These are phyloP conservation scores for Paramecium sonneborni DNA, from an alignment of 73 alveolate species.

Conservation along the genomic window DNA sequence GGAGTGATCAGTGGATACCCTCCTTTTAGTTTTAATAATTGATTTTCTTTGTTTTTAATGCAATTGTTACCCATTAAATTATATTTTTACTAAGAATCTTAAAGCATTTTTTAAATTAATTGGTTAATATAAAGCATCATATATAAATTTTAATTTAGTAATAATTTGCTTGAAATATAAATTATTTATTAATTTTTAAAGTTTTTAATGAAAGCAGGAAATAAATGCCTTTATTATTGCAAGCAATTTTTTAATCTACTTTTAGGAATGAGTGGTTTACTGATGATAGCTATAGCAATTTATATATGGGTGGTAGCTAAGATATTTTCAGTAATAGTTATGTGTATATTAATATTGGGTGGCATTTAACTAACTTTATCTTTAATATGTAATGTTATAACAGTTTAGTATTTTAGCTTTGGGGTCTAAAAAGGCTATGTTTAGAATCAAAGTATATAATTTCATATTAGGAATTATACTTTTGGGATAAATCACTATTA, in stretches of 20 bases:
- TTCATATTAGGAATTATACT: not conserved
- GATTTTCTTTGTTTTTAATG: not conserved
- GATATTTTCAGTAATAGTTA: not conserved
- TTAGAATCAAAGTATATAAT: not conserved
- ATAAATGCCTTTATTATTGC: slow-evolving; percentile 4
- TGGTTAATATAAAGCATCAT: not conserved
- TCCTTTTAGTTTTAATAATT: not conserved
- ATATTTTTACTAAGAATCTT: not conserved
- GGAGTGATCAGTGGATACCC: not conserved
- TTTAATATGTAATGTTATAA: not conserved
- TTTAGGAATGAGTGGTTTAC: not conserved
- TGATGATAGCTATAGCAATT: not conserved
- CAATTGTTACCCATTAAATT: not conserved
- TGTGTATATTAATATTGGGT: not conserved
- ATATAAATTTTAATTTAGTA: not conserved
- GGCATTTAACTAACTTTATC: not conserved
- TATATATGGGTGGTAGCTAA: slow-evolving; percentile 36
- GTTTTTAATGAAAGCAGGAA: slow-evolving; percentile 23
- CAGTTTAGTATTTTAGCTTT: not conserved
- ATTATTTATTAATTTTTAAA: not conserved
- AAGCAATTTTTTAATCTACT: slow-evolving; percentile 4
- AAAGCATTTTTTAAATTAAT: not conserved
- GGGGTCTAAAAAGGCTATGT: not conserved
- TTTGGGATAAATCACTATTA: not conserved
- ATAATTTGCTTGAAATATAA: not conserved